Conservation (phyloP, 129 eudicot species). For the Flaveria sonorensis region DNA sequence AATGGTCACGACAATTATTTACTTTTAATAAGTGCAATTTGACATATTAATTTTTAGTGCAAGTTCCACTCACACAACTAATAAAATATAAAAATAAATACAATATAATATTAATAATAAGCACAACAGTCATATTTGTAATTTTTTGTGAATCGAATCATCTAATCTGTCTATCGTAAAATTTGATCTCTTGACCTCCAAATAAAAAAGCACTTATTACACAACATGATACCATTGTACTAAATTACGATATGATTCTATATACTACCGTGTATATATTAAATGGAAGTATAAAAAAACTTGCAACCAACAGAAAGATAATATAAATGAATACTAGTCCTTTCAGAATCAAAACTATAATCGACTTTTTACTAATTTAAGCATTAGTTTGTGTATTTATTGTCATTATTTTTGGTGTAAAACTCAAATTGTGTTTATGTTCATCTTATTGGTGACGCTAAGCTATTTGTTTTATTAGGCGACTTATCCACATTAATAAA, state of each 20-base stretch:
- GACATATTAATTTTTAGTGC: constrained; percentile 11
- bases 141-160: too few species aligned
- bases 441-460: not conserved
- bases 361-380: constrained; percentile 14
- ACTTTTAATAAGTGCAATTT: constrained; percentile 14
- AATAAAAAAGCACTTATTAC: too few species aligned
- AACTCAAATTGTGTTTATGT: not conserved
- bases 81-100: not conserved
- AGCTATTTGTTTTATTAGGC: constrained; percentile 23
- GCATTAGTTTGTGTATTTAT: not conserved
- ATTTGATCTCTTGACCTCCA: too few species aligned
- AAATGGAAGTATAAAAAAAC: not conserved
- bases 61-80: not conserved
- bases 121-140: too few species aligned
- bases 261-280: not conserved
- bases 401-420: not conserved
- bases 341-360: not conserved
- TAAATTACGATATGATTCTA: not conserved
- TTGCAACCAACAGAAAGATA: constrained; percentile 14
- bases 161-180: too few species aligned
- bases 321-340: constrained; percentile 9
- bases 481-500: constrained; percentile 9
- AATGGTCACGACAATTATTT: not conserved
- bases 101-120: not conserved
- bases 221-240: too few species aligned